These are phyloP conservation scores for Daldinia eschscholtzii DNA, from an alignment of 2,329 filamentous ascomycete genomes.

Conservation along the genomic window DNA sequence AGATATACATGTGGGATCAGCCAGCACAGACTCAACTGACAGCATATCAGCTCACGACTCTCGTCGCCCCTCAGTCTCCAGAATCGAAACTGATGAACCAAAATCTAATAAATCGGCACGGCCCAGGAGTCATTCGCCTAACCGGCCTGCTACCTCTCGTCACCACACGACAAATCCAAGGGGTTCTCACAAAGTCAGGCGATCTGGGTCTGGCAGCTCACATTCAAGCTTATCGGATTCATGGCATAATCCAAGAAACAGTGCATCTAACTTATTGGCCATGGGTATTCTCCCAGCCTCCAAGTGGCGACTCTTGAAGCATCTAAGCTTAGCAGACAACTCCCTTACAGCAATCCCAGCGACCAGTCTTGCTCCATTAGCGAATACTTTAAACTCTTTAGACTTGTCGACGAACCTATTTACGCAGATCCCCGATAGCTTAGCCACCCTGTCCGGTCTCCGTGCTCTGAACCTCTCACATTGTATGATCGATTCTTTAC, in stretches of 20 bases:
- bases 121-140: constrained; percentile 84
- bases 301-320: constrained; percentile 95
- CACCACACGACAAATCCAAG: constrained; percentile 76
- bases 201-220: constrained; percentile 93
- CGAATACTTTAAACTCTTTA: constrained; percentile 89
- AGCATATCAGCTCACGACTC: constrained; percentile 53
- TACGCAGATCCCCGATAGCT: constrained; percentile 90
- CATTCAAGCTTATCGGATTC: constrained; percentile 81
- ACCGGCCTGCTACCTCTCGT: constrained; percentile 80
- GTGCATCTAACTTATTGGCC: constrained; percentile 81
- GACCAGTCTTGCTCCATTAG: constrained; percentile 81
- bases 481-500: constrained; percentile 96
- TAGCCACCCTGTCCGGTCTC: constrained; percentile 87
- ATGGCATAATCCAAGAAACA: constrained; percentile 75
- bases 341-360: constrained; percentile 83
- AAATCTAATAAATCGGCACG: constrained; percentile 61
- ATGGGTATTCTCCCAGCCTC: constrained; percentile 80
- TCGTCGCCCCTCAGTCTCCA: constrained; percentile 60
- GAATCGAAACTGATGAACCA: constrained; percentile 63
- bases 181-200: constrained; percentile 79
- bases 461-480: constrained; percentile 93
- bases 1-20: constrained; percentile 71
- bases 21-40: constrained; percentile 65
- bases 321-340: constrained; percentile 93
- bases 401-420: constrained; percentile 95